phyloP scores from a whole-genome alignment of 805 yeast species.

The Ogataea allantospora region DNA sequence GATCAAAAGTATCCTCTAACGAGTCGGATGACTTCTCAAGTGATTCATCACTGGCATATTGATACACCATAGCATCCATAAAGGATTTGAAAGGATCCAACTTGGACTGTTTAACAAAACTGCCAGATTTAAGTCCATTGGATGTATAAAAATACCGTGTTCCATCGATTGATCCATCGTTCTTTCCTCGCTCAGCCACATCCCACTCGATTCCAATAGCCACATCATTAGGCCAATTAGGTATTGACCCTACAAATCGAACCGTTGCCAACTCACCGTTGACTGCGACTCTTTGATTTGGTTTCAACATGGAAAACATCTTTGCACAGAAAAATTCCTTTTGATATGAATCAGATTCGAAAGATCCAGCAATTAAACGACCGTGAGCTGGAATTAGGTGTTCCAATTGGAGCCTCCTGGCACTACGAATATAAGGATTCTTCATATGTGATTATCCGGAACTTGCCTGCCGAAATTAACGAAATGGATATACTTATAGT shows the following conservation, averaged over 20 bases:
- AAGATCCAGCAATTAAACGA: conserved; percentile 57
- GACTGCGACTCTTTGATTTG: conserved; percentile 25
- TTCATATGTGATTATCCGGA: conserved; percentile 76
- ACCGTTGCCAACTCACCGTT: conserved; percentile 61
- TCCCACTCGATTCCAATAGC: conserved; percentile 93
- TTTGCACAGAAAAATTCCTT: conserved; percentile 3
- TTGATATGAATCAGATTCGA: conserved; percentile 22
- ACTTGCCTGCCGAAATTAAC: conserved; percentile 58
- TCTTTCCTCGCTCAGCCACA: conserved; percentile 61
- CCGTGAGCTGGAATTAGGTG: conserved; percentile 61
- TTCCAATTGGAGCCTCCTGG: conserved; percentile 74
- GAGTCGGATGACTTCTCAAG: conserved; percentile 13
- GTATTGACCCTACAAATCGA: conserved; percentile 56
- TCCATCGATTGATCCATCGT: conserved; percentile 61
- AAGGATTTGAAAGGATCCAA: conserved; percentile 32
- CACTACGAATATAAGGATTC: conserved; percentile 79
- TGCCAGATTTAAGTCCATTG: conserved; percentile 47
- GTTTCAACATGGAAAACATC: conserved; percentile 4
- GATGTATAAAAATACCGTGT: conserved; percentile 49
- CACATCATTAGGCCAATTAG: conserved; percentile 54
- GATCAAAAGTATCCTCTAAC: conserved; percentile 23
- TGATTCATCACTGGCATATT: conserved; percentile 40
- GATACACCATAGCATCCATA: conserved; percentile 46
- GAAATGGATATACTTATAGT: conserved; percentile 76
- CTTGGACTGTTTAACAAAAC: conserved; percentile 52